phyloP scores from a whole-genome alignment of 768 basidiomycete species.

The Russula lepida region DNA sequence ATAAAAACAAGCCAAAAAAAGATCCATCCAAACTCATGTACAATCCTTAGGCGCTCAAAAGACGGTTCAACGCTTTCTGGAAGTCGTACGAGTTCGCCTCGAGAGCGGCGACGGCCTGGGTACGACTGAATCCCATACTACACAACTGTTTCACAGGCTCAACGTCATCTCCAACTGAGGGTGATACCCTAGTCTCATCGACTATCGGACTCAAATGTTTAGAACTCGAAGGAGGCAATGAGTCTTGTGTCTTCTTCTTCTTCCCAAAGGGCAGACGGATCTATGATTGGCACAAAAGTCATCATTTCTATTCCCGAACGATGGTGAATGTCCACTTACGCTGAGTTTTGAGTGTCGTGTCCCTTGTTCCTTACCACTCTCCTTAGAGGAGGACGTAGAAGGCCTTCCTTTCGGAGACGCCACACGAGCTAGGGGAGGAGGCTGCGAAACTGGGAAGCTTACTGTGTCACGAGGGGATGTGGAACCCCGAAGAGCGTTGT shows the following conservation, averaged over 20 bases:
- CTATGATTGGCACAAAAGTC: constrained; percentile 30
- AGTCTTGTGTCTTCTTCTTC: constrained; percentile 58
- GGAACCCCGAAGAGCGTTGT: constrained; percentile 32
- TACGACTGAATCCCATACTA: constrained; percentile 85
- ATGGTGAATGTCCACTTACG: constrained; percentile 38
- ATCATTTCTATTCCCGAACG: not conserved
- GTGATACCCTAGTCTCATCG: constrained; percentile 40
- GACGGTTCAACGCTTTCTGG: constrained; percentile 63
- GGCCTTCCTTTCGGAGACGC: constrained; percentile 48
- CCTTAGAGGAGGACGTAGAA: constrained; percentile 49
- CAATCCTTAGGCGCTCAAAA: constrained; percentile 40
- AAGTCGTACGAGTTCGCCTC: constrained; percentile 83
- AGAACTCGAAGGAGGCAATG: constrained; percentile 34
- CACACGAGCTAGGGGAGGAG: constrained; percentile 37
- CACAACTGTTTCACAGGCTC: constrained; percentile 72
- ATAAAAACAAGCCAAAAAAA: constrained; percentile 2
- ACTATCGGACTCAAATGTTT: constrained; percentile 31
- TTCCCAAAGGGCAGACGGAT: constrained; percentile 73
- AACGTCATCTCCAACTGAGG: constrained; percentile 61
- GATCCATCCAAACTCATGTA: constrained; percentile 2
- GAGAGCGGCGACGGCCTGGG: constrained; percentile 73
- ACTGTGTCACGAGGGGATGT: constrained; percentile 19
- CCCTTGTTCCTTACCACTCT: constrained; percentile 39
- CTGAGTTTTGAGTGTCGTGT: constrained; percentile 63
- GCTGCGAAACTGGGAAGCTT: constrained; percentile 22